Evolutionary conservation across 257 asterid species (phyloP), one percentile per base, ranked within the genome.

Genomic region (Rauvolfia tetraphylla): DNA sequence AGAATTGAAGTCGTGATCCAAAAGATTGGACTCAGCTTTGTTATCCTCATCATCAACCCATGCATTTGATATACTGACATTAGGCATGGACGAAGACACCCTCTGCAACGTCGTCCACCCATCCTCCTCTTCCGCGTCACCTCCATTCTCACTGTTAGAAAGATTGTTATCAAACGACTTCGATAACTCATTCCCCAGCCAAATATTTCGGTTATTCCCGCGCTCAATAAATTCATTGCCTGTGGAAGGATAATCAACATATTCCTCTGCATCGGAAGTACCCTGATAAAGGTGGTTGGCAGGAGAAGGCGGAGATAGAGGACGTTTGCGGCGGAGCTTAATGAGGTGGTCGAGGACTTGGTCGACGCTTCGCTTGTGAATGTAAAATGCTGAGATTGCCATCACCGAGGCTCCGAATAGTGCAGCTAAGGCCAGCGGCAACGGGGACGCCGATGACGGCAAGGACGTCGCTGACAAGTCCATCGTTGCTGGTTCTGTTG

Each of bases 361-460:
- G 65, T 88, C 93, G 86, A 92, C 93, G 87, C 93, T 94, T 86
- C 97, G 97, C 58, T 83, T 94, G 87, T 92, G 97, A 86, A 92
- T 76, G 83, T 78, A 94, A 91, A 94, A 88, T 59, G 97, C 96
- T 82, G 98, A 90, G 62, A 94, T 79, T 54, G 96, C 97, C 97
- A 92, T 90, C 0, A 89, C 92, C 65, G 97, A 94, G 63, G 97
- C 98, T 68, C 98, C 98, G 82, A 92, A 89, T 18, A 94, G 68
- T 18, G 98, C 97, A 57, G 97, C 98, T 63, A 92, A 81, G 78
- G 96, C 84, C 68, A 92, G 85, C 12, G 91, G 94, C 59, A 83
- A 48, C 56, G 95, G 78, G 25, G 96, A 82, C 65, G 79, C 83
- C 54, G 92, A 82, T 75, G 93, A 20, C 33, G 75, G 84, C 13